Conservation (phyloP, 2,329 filamentous ascomycete genomes). For the Talaromyces verruculosus region DNA sequence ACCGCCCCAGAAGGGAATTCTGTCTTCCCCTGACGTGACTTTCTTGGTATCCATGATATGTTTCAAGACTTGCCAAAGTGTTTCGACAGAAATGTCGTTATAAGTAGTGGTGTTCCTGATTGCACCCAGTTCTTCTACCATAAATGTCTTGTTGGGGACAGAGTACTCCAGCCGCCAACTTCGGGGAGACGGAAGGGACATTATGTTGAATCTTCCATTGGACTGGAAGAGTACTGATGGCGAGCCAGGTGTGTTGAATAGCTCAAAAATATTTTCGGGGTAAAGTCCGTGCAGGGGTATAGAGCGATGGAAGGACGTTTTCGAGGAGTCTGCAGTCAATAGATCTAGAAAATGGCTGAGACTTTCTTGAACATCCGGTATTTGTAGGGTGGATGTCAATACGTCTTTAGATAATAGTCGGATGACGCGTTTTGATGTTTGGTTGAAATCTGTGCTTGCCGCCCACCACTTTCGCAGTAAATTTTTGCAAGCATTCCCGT, state of each 20-base stretch:
- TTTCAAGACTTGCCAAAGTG: conserved; percentile 38
- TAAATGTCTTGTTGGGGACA: conserved; percentile 27
- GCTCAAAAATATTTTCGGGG: conserved; percentile 37
- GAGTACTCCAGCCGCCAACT: conserved; percentile 42
- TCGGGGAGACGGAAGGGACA: conserved; percentile 37
- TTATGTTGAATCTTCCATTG: conserved; percentile 37
- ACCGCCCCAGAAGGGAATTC: conserved; percentile 71
- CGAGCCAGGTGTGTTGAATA: conserved; percentile 33
- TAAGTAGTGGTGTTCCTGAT: not conserved
- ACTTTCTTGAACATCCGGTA: conserved; percentile 50
- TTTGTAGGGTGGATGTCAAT: conserved; percentile 23
- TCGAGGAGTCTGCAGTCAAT: conserved; percentile 35
- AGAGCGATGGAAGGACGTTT: conserved; percentile 29
- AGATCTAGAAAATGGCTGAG: conserved; percentile 44
- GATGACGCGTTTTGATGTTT: conserved; percentile 29
- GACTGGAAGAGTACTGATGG: conserved; percentile 48
- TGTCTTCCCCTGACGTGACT: conserved; percentile 34
- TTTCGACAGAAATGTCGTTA: conserved; percentile 22
- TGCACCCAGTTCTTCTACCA: conserved; percentile 27
- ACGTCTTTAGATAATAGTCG: conserved; percentile 27
- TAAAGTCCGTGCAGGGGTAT: conserved; percentile 28
- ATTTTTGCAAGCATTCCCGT: conserved; percentile 55
- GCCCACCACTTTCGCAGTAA: conserved; percentile 76
- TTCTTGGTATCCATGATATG: conserved; percentile 44
- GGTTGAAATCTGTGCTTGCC: conserved; percentile 63